A percentile compares a stretch with the other conserved stretches of the same genome.
phyloP scores from a whole-genome alignment of 495 filamentous ascomycete species.

The Cetradonia linearis region DNA sequence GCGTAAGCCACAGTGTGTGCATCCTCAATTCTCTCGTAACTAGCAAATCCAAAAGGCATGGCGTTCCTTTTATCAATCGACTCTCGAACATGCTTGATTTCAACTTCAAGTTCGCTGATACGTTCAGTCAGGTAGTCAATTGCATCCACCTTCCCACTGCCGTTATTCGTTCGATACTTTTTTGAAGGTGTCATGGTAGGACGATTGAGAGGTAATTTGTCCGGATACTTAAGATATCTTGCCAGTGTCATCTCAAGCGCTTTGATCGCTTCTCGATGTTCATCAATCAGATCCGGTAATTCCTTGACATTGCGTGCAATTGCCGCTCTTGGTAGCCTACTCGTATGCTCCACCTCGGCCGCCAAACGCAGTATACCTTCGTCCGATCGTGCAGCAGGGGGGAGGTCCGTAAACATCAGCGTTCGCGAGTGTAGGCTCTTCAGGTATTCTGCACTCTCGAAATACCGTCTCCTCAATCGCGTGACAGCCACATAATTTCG shows the following conservation, averaged over 20 bases:
- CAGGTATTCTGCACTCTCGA: conserved; percentile 82
- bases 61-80: conserved; percentile 77
- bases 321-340: conserved; percentile 64
- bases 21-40: conserved; percentile 75
- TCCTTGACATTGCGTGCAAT: conserved; percentile 88
- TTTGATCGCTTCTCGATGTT: conserved; percentile 72
- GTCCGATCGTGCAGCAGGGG: conserved; percentile 59
- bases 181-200: conserved; percentile 71
- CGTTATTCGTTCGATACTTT: conserved; percentile 43
- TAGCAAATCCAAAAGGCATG: conserved; percentile 88
- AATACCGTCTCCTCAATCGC: conserved; percentile 63
- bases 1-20: conserved; percentile 82
- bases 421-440: conserved; percentile 80
- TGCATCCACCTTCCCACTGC: conserved; percentile 61
- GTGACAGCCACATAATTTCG: conserved; percentile 71
- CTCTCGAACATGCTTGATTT: conserved; percentile 72
- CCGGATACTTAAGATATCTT: conserved; percentile 80
- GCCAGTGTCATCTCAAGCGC: conserved; percentile 73
- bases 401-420: conserved; percentile 87
- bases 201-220: conserved; percentile 65
- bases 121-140: conserved; percentile 86
- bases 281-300: conserved; percentile 69
- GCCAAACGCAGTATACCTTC: conserved; percentile 77
- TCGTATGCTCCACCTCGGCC: conserved; percentile 62
- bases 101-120: conserved; percentile 69